Percentiles rank a stretch among this genome's conserved stretches.
phyloP scores from a whole-genome alignment of 768 basidiomycete species.

The Leccinum aurantiacum region DNA sequence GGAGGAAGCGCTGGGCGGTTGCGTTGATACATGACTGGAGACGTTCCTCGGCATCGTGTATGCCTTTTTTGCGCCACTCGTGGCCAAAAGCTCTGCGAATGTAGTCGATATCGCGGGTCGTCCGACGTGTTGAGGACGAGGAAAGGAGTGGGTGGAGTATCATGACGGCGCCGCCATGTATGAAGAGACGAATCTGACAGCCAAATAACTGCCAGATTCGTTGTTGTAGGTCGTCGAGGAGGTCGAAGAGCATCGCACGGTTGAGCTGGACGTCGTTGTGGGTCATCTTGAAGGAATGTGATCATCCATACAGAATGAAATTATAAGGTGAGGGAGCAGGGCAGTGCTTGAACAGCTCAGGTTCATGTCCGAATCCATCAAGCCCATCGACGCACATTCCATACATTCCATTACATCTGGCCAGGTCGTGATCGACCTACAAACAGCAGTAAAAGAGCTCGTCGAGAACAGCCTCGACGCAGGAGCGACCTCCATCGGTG shows the following conservation, averaged over 20 bases:
- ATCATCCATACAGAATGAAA: background rate
- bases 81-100: constrained; percentile 58
- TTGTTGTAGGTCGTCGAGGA: constrained; percentile 54
- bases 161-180: constrained; percentile 77
- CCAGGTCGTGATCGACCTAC: constrained; percentile 92
- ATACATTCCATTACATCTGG: constrained; percentile 91
- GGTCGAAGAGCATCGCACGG: constrained; percentile 36
- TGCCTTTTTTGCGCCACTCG: constrained; percentile 50
- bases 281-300: constrained; percentile 14
- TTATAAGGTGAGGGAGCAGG: background rate
- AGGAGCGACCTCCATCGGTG: constrained; percentile 83
- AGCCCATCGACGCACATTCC: constrained; percentile 71
- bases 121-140: constrained; percentile 42
- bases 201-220: constrained; percentile 48
- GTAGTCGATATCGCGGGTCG: constrained; percentile 69
- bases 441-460: constrained; percentile 93
- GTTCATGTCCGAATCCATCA: constrained; percentile 32
- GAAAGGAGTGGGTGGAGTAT: constrained; percentile 53
- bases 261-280: constrained; percentile 39
- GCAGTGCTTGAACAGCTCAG: background rate
- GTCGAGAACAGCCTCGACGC: constrained; percentile 97
- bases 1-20: constrained; percentile 48
- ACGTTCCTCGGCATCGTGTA: constrained; percentile 53
- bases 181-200: constrained; percentile 56
- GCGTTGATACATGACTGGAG: constrained; percentile 54